phyloP scores from a whole-genome alignment of 2,329 filamentous ascomycete genomes.

The Cordyceps cicadae region DNA sequence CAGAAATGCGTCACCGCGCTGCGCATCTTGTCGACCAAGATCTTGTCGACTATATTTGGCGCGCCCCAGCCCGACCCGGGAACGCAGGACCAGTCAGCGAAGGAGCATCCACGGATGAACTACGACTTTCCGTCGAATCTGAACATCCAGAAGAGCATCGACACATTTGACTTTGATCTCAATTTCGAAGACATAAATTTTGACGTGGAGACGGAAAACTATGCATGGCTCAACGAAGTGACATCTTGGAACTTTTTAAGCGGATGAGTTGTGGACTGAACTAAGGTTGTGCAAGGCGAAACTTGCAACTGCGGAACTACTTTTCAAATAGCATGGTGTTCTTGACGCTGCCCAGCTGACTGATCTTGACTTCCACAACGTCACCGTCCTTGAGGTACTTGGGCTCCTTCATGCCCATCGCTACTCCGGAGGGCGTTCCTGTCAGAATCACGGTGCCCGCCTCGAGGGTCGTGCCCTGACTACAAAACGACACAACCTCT shows the following conservation, averaged over 20 bases:
- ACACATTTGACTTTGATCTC: conserved; percentile 16
- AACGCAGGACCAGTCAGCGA: not conserved
- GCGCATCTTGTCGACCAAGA: conserved; percentile 27
- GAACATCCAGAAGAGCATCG: not conserved
- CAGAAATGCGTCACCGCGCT: conserved; percentile 25
- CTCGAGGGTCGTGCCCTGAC: conserved; percentile 41
- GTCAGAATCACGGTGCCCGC: conserved; percentile 43
- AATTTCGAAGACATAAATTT: conserved; percentile 23
- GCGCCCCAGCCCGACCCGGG: not conserved
- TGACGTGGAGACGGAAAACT: conserved; percentile 23
- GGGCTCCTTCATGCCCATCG: conserved; percentile 36
- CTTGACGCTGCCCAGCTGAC: conserved; percentile 22
- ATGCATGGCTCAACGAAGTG: conserved; percentile 27
- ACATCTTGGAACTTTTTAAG: conserved; percentile 24
- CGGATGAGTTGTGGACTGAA: conserved; percentile 3
- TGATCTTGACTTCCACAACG: conserved; percentile 33
- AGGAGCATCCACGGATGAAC: not conserved
- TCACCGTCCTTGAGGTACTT: conserved; percentile 35
- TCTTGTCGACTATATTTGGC: conserved; percentile 14
- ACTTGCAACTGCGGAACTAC: not conserved
- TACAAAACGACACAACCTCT: conserved; percentile 37
- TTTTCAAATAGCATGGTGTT: conserved; percentile 33
- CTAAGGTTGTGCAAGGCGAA: not conserved
- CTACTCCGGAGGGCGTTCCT: conserved; percentile 40
- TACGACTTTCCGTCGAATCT: not conserved